Percentiles rank a stretch among this genome's conserved stretches.
These are phyloP conservation scores for Sophora flavescens DNA, from an alignment of 306 rosid species.

Conservation along the genomic window DNA sequence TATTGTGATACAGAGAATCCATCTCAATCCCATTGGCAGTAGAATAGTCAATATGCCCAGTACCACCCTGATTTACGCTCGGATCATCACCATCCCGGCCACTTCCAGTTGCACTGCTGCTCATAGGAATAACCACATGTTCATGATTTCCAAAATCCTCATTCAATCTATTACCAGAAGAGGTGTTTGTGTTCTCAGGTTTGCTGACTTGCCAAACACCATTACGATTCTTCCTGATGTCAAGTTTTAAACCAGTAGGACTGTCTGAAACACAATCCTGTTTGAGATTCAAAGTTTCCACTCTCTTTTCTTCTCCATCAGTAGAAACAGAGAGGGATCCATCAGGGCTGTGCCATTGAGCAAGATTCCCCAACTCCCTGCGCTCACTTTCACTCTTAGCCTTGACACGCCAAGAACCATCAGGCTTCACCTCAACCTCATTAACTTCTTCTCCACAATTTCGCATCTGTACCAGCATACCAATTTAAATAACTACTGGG, in stretches of 20 bases:
- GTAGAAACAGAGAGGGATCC: constrained; percentile 59
- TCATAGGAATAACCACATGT: constrained; percentile 86
- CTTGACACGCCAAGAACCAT: constrained; percentile 96
- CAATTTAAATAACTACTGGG: constrained; percentile 24
- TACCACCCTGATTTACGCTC: constrained; percentile 88
- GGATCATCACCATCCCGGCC: constrained; percentile 91
- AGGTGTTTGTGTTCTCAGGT: constrained; percentile 70
- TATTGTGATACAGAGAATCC: constrained; percentile 66
- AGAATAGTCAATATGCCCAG: constrained; percentile 68
- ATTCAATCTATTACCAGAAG: constrained; percentile 66
- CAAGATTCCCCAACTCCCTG: constrained; percentile 76
- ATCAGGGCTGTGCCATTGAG: constrained; percentile 85
- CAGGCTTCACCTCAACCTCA: constrained; percentile 96
- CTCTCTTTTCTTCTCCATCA: constrained; percentile 56
- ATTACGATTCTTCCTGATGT: constrained; percentile 75
- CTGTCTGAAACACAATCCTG: constrained; percentile 85
- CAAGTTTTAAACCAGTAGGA: constrained; percentile 76
- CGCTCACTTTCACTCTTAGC: constrained; percentile 82
- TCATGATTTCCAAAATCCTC: constrained; percentile 66
- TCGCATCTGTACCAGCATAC: constrained; percentile 69
- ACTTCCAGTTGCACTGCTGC: constrained; percentile 94
- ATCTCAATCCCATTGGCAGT: constrained; percentile 77
- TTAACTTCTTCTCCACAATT: constrained; percentile 88
- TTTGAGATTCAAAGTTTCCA: constrained; percentile 74
- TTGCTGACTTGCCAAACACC: constrained; percentile 91